Base-by-base conservation (phyloP, 192 early-diverging fungal genomes). In the Backusella westeae region DNA sequence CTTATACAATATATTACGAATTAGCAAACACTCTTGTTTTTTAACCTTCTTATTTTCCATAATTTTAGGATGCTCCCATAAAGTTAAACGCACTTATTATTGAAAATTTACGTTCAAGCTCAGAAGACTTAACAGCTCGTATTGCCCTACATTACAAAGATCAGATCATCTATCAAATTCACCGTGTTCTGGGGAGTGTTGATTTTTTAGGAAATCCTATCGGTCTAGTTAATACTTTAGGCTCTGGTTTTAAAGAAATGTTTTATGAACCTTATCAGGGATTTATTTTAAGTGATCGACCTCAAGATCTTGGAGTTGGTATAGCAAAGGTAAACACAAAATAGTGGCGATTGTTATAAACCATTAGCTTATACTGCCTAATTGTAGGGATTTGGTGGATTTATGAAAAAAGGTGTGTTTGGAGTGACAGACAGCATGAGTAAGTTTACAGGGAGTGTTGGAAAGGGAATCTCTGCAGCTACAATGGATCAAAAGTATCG, bases 251-350 rank as follows among this genome's bases (percentile, higher is more conserved):
- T 5, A 85, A 87, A 12, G 95, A 97, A 77, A 89, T 96, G 73
- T 97, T 97, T 78, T 97, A 96, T 87, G 93, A 96, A 79, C 95
- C 95, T 0, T 89, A 94, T 76, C 92, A 94, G 83, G 95, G 94
- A 15, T 94, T 96, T 75, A 91, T 94, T 36, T 92, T 94, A 81
- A 94, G 92, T 75, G 90, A 91, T 65, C 86, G 92, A 19, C 94
- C 95, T 2, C 92, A 96, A 78, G 94, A 95, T 72, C 91, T 96
- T 77, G 93, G 93, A 17, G 89, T 95, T 74, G 94, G 94, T 2
- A 79, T 97, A 9, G 94, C 94, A 3, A 91, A 92, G 70, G 77
- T 78, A 78, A 39, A 63, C 6, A 10, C 17, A 56, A 3, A 39
- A 10, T 15, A 34, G 1, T 1, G 5, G 14, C 38, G 8, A n/a